Evolutionary conservation across 768 basidiomycete genomes (phyloP).

Genomic region (Gloeophyllum trabeum): DNA sequence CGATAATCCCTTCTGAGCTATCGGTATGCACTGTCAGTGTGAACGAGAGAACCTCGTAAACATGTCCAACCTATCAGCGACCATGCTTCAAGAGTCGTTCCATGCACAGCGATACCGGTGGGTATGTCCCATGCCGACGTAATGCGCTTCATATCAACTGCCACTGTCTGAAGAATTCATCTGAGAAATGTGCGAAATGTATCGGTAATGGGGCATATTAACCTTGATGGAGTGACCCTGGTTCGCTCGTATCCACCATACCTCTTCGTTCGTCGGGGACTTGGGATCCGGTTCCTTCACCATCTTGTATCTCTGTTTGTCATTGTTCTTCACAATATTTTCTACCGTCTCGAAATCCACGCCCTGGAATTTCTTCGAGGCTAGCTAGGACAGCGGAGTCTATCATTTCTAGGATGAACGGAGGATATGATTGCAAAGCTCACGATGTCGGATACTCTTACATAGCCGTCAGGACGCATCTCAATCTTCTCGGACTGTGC

Average conservation of each 20-base stretch:
- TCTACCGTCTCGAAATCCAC: constrained; percentile 44
- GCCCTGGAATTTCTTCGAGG: constrained; percentile 53
- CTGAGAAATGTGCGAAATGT: not conserved
- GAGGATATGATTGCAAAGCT: constrained; percentile 16
- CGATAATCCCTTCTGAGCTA: constrained; percentile 63
- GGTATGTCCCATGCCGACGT: constrained; percentile 51
- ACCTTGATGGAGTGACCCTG: constrained; percentile 86
- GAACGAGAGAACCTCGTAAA: not conserved
- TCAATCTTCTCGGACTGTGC: constrained; percentile 63
- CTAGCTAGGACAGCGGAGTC: constrained; percentile 34
- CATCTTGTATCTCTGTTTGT: constrained; percentile 56
- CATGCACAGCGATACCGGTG: constrained; percentile 66
- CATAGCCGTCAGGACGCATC: constrained; percentile 81
- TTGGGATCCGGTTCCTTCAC: constrained; percentile 33
- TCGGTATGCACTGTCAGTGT: constrained; percentile 1
- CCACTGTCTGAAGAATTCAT: constrained; percentile 38
- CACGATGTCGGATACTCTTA: constrained; percentile 75
- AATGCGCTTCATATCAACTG: constrained; percentile 56
- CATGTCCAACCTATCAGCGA: constrained; percentile 43
- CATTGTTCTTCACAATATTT: constrained; percentile 54
- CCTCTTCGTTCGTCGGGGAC: constrained; percentile 19
- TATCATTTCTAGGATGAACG: not conserved
- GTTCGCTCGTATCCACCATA: constrained; percentile 87
- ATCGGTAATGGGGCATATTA: not conserved
- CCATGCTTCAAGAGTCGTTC: constrained; percentile 67